Evolutionary conservation across 768 basidiomycete species (phyloP).

Genomic region (Gymnopilus junonius): DNA sequence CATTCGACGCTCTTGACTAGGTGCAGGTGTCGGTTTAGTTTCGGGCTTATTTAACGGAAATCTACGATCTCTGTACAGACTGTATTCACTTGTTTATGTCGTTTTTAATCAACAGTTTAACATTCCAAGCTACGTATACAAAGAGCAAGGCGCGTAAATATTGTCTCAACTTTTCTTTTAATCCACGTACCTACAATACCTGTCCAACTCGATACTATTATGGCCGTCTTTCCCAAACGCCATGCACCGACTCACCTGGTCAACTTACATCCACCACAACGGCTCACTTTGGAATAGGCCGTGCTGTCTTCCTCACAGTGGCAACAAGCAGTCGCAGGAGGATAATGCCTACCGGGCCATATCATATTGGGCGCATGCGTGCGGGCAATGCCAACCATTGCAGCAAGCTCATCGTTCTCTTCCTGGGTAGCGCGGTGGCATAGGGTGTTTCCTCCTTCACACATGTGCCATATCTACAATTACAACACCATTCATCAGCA

Average conservation of each 20-base stretch:
- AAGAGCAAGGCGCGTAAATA: background rate
- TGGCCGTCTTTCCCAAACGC: background rate
- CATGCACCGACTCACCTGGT: slow-evolving; percentile 8
- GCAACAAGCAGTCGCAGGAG: slow-evolving; percentile 6
- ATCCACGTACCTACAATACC: slow-evolving; percentile 5
- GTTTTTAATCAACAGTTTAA: slow-evolving; percentile 20
- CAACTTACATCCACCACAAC: slow-evolving; percentile 25
- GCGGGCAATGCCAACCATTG: background rate
- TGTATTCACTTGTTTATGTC: slow-evolving; percentile 21
- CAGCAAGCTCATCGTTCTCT: background rate
- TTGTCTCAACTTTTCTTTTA: background rate
- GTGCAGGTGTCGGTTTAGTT: background rate
- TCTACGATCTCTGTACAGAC: too few relatives aligned
- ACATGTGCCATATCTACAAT: background rate
- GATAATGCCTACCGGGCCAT: background rate
- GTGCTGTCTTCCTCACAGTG: slow-evolving; percentile 19
- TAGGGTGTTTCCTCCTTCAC: background rate
- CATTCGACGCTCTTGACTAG: slow-evolving; percentile 19
- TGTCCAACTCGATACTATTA: background rate
- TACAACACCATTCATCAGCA: background rate
- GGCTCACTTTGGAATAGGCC: slow-evolving; percentile 7
- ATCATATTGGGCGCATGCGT: background rate
- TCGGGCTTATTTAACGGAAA: background rate
- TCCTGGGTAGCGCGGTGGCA: background rate
- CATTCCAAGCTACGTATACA: slow-evolving; percentile 14